These are phyloP conservation scores for Besnoitia besnoiti DNA, from an alignment of 169 alveolate species.

Conservation along the genomic window DNA sequence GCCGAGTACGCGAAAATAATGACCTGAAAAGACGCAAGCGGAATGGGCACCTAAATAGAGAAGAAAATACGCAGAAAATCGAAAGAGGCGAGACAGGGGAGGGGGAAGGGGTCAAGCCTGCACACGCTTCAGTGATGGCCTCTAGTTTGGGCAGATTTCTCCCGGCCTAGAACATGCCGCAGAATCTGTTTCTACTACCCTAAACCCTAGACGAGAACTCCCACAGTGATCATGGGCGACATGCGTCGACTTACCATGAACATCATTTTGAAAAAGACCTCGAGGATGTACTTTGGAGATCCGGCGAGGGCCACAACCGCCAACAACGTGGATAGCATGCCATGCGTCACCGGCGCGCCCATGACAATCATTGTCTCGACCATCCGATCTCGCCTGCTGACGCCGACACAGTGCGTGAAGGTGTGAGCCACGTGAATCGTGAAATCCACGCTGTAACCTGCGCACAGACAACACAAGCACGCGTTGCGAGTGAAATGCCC, in stretches of 20 bases:
- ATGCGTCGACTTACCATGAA: slow-evolving; percentile 65
- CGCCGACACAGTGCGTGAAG: slow-evolving; percentile 76
- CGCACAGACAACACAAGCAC: neutral
- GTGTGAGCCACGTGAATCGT: slow-evolving; percentile 78
- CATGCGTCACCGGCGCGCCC: slow-evolving; percentile 82
- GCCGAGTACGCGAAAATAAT: neutral
- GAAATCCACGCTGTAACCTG: slow-evolving; percentile 80
- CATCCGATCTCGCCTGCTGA: slow-evolving; percentile 71
- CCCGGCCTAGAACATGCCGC: too few species aligned
- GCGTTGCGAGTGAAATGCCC: too few species aligned
- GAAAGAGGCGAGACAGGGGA: neutral
- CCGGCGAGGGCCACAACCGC: slow-evolving; percentile 76
- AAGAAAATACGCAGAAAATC: neutral
- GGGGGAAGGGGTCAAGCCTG: too few species aligned
- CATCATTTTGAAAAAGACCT: slow-evolving; percentile 80
- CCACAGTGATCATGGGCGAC: too few species aligned
- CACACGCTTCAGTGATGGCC: too few species aligned
- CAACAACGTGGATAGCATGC: slow-evolving; percentile 79
- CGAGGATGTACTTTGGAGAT: slow-evolving; percentile 72
- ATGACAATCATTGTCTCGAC: slow-evolving; percentile 73
- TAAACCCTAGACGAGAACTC: too few species aligned
- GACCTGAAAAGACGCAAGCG: slow-evolving; percentile 1
- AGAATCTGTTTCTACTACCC: too few species aligned
- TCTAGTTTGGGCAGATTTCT: too few species aligned
- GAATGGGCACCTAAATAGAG: neutral